phyloP scores from a whole-genome alignment of 768 basidiomycete species.

The Pholiota molesta region DNA sequence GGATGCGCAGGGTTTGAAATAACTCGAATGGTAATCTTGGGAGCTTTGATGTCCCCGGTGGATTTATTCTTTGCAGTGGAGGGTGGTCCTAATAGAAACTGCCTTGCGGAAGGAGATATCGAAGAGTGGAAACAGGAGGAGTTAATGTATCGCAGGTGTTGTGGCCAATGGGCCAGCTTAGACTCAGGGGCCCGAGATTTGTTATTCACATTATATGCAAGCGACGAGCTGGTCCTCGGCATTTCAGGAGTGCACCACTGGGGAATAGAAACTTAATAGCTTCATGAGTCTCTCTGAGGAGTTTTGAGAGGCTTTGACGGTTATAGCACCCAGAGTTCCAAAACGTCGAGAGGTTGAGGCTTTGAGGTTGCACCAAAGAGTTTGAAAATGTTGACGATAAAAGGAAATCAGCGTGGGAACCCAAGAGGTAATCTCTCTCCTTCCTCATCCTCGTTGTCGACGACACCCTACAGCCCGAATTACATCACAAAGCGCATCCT shows the following conservation, averaged over 20 bases:
- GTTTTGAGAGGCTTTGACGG: neutral
- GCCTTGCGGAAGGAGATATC: conserved; percentile 45
- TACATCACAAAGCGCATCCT: conserved; percentile 17
- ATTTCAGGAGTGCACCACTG: neutral
- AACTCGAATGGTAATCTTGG: conserved; percentile 54
- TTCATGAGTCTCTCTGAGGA: neutral
- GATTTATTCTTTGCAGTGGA: conserved; percentile 15
- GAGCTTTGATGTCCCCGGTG: conserved; percentile 15
- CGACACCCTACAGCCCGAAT: conserved; percentile 15
- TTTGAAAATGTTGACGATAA: conserved; percentile 10
- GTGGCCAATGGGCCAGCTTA: conserved; percentile 32
- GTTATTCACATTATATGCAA: conserved; percentile 23
- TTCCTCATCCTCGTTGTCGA: conserved; percentile 19
- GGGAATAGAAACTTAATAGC: neutral
- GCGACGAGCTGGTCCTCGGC: neutral
- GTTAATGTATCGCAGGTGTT: conserved; percentile 55
- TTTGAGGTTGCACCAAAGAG: neutral
- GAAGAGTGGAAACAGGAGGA: conserved; percentile 59
- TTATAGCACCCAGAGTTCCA: neutral
- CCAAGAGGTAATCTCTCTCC: conserved; percentile 18
- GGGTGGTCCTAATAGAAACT: conserved; percentile 36
- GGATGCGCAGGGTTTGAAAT: conserved; percentile 69
- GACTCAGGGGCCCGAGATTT: neutral
- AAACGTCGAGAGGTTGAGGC: neutral
- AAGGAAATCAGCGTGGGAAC: conserved; percentile 31